Evolutionary conservation across 2,329 filamentous ascomycete genomes (phyloP).

Genomic region (Alternaria ventricosa): DNA sequence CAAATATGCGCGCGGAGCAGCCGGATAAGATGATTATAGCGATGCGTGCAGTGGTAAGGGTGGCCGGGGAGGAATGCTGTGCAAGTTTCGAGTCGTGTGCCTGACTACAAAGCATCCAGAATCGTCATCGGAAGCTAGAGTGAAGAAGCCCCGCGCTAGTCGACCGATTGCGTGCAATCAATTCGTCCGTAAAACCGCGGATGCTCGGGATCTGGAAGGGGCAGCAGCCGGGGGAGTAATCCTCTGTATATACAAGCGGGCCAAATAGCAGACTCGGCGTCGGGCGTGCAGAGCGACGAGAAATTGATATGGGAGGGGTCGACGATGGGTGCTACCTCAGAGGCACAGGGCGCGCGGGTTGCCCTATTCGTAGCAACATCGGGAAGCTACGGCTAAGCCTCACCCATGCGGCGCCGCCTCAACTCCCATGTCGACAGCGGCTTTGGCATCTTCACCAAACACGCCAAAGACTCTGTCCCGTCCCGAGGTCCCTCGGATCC

Average conservation of each 20-base stretch:
- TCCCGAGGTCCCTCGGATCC: not conserved
- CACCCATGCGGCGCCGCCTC: not conserved
- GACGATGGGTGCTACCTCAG: conserved; percentile 4
- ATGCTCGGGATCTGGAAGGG: conserved; percentile 3
- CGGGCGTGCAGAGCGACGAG: conserved; percentile 9
- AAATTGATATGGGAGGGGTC: conserved; percentile 17
- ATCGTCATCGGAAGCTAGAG: conserved; percentile 27
- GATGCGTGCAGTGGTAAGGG: conserved; percentile 7
- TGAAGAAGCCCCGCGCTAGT: conserved; percentile 19
- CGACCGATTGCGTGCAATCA: conserved; percentile 2
- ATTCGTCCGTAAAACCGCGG: conserved; percentile 14
- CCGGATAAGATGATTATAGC: conserved; percentile 6
- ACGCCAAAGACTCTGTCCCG: not conserved
- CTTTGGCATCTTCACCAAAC: not conserved
- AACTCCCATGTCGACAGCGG: not conserved
- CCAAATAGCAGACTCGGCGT: not conserved
- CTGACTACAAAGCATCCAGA: conserved; percentile 16
- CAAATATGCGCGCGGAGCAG: conserved; percentile 13
- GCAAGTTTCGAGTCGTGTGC: conserved; percentile 15
- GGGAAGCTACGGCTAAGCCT: conserved; percentile 18
- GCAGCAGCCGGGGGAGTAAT: not conserved
- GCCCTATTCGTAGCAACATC: conserved; percentile 12
- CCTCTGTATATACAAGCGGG: not conserved
- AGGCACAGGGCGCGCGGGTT: conserved; percentile 13
- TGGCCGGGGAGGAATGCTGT: not conserved